Base-by-base conservation (phyloP, 208 protist genomes). In the Trypanosomatidae sp. region DNA sequence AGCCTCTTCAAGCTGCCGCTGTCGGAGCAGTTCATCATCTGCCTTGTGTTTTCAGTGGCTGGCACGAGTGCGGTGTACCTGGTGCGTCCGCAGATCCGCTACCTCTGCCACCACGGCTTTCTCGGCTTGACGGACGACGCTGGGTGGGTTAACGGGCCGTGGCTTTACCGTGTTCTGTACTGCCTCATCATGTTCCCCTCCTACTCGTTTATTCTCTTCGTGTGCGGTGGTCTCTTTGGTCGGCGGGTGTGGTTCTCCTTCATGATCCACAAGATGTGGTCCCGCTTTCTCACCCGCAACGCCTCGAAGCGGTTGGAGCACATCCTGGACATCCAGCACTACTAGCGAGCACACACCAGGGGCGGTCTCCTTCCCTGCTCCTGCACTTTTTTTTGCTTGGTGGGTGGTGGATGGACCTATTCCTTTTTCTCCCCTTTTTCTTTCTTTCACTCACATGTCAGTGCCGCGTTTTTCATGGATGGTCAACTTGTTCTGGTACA, bases 221-320 rank as follows among this genome's bases (percentile, higher is more conserved):
- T 82, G 49, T 81, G 84, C 64, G 91, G 88, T 33, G 80, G 81
- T 19, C 30, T 91, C 60, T 96, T 96, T 77, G 89, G 89, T 6
- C 80, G 91, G 25, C 87, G 91, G 15, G 80, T 96, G 8, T 96
- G 91, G 91, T 96, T 96, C 67, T 90, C 87, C n/a, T 94, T 94
- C 47, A 96, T 96, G 91, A 87, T 96, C 69, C 86, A 91, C 69
- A 96, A 96, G 82, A 96, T 96, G 91, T 96, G 91, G 91, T 88
- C 83, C 1, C 89, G 91, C 56, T 91, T 94, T 50, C 74, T 96
- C 15, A 86, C 91, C 7, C 83, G 80, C 65, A 87, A 76, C 13
- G 88, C 71, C 0, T 78, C 81, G 52, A 75, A 80, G 41, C 79
- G 85, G 2, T 71, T 96, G 66, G 68, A 71, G 47, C 74, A 88